phyloP scores from a whole-genome alignment of 2,329 filamentous ascomycete species.

The Aplosporella prunicola region DNA sequence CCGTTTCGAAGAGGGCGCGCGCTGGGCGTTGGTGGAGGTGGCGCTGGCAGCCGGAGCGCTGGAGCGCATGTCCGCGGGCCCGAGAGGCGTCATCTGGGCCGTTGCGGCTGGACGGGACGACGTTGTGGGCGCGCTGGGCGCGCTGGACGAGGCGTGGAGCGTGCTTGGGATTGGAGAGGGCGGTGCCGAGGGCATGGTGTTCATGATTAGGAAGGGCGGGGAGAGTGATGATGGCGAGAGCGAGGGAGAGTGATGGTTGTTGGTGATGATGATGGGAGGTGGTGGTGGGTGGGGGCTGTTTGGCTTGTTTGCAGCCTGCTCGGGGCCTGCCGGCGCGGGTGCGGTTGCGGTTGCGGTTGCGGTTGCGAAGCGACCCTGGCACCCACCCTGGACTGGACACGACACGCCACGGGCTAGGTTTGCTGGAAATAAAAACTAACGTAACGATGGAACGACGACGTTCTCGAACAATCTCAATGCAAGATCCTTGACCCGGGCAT shows the following conservation, averaged over 20 bases:
- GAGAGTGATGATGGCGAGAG: not conserved
- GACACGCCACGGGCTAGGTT: too few species aligned
- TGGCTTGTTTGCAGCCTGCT: too few species aligned
- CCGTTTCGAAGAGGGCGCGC: not conserved
- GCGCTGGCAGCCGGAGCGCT: constrained; percentile 1
- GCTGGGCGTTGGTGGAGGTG: constrained; percentile 1
- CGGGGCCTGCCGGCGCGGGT: too few species aligned
- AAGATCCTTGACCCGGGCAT: too few species aligned
- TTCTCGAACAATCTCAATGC: too few species aligned
- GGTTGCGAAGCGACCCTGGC: too few species aligned
- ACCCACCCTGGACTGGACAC: too few species aligned
- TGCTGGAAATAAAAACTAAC: too few species aligned
- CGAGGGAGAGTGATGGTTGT: not conserved
- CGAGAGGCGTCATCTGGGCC: constrained; percentile 7
- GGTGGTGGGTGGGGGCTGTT: not conserved
- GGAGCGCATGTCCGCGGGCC: constrained; percentile 2
- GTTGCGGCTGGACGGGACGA: constrained; percentile 7
- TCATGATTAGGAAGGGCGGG: constrained; percentile 4
- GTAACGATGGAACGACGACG: too few species aligned
- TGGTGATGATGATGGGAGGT: not conserved
- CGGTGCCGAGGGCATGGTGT: constrained; percentile 3
- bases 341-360: too few species aligned
- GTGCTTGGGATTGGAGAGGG: constrained; percentile 8
- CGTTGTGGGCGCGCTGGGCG: constrained; percentile 9
- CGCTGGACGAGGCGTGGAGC: constrained; percentile 3